Base-by-base conservation (phyloP, 2,329 filamentous ascomycete species). In the Atkinsonella hypoxylon region DNA sequence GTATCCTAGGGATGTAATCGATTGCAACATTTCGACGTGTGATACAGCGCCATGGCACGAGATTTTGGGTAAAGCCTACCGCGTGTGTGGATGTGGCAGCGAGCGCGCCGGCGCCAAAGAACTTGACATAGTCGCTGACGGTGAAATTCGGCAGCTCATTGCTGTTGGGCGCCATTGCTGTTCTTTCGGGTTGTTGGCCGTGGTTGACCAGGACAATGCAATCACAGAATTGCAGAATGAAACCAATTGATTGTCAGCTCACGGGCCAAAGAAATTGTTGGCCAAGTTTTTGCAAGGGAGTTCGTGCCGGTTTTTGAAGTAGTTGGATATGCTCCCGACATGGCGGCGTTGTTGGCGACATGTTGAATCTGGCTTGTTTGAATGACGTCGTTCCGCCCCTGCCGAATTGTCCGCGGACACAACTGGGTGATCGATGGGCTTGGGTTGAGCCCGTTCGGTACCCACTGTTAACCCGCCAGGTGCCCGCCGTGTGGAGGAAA, bases 61-160 rank as follows among this genome's bases (percentile, higher is more conserved):
- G 36, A 34, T 20, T 22, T 22, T 3, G 26, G 4, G 11, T 17
- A 3, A 17, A 12, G 59, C 71, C 57, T 67, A 75, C 74, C 32
- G 70, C 74, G 56, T 77, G 74, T 2, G 74, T 77, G 15, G 68
- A 63, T 1, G 74, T 77, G 11, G 74, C 74, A 31, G 74, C 74
- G 30, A 77, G 68, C 30, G 74, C 74, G 51, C 74, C 74, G 4
- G 74, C 74, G 43, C 70, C 65, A 56, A 77, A 77, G 69, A 77
- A 77, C 53, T 77, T 77, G 62, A 64, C 61, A 63, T 77, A 77
- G 55, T 77, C 74, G 53, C 60, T 53, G 4, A 61, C 45, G 34
- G 62, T 60, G 51, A 77, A 77, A 51, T 60, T 63, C 44, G 67
- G 72, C 18, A 70, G 57, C 48, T 69, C 62, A 17, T 59, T 57